Evolutionary conservation across 768 basidiomycete genomes (phyloP).

Genomic region (Naganishia antarctica): DNA sequence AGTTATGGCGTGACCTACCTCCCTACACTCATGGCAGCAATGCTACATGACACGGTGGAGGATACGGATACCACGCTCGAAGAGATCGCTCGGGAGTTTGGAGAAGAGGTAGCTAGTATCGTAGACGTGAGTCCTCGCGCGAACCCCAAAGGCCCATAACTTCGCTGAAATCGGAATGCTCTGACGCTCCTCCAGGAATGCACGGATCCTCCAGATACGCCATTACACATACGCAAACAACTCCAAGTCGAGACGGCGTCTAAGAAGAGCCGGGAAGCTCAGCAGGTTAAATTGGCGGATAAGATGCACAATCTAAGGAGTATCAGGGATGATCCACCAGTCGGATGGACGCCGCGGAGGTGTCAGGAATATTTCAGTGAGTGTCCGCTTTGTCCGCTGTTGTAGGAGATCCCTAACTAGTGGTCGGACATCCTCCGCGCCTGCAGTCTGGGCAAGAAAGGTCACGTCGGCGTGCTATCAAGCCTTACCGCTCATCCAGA

Average conservation of each 20-base stretch:
- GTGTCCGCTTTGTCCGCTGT: background rate
- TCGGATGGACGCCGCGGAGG: constrained; percentile 43
- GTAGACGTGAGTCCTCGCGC: constrained; percentile 35
- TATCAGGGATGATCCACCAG: constrained; percentile 43
- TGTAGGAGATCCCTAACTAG: background rate
- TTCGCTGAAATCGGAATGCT: background rate
- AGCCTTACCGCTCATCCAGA: constrained; percentile 19
- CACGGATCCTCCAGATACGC: constrained; percentile 39
- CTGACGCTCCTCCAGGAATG: constrained; percentile 36
- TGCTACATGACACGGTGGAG: constrained; percentile 50
- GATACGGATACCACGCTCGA: constrained; percentile 47
- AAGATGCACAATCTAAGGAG: constrained; percentile 48
- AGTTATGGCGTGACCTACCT: constrained; percentile 44
- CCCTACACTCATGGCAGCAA: constrained; percentile 45
- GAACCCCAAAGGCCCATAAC: too few relatives aligned
- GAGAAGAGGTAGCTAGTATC: constrained; percentile 44
- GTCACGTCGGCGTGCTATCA: constrained; percentile 24
- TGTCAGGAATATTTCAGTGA: constrained; percentile 44
- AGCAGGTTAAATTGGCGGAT: constrained; percentile 47
- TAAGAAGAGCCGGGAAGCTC: constrained; percentile 42
- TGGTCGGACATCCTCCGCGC: background rate
- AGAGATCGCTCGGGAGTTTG: constrained; percentile 44
- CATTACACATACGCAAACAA: constrained; percentile 36
- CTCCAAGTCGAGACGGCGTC: constrained; percentile 42
- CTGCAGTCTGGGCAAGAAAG: constrained; percentile 28